Evolutionary conservation across 208 protist genomes (phyloP).

Genomic region (Trypanosoma melophagium): DNA sequence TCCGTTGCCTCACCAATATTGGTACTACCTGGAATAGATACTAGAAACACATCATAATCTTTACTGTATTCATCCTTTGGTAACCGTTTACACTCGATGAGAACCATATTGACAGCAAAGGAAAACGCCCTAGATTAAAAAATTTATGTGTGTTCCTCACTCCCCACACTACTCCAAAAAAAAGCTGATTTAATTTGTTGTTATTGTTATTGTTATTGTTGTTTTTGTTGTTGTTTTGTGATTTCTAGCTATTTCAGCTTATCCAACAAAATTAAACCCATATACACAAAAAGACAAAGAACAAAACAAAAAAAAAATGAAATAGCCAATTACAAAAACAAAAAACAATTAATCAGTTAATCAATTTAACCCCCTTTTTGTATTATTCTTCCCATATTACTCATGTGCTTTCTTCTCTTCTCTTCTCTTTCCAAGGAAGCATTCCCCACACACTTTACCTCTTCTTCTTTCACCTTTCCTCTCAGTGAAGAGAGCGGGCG

Average conservation of each 20-base stretch:
- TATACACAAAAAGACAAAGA: conserved; percentile 13
- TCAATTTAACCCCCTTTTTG: background rate
- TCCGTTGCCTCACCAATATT: conserved; percentile 81
- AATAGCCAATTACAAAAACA: background rate
- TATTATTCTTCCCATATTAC: background rate
- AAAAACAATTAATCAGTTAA: background rate
- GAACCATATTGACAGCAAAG: conserved; percentile 54
- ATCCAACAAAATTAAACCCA: conserved; percentile 18
- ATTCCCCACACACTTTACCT: too few species aligned
- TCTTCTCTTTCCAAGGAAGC: background rate
- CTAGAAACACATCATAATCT: conserved; percentile 83
- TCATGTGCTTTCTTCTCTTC: background rate
- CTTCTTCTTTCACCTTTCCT: background rate
- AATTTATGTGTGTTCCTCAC: too few species aligned
- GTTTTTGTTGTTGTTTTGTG: background rate
- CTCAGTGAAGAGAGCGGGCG: conserved; percentile 55
- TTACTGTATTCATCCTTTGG: conserved; percentile 92
- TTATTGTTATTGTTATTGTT: conserved; percentile 1
- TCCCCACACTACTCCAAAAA: too few species aligned
- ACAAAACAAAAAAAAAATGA: conserved; percentile 19
- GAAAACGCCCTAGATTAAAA: background rate
- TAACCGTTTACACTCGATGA: conserved; percentile 88
- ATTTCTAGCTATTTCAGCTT: background rate
- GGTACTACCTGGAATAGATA: conserved; percentile 49
- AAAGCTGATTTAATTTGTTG: too few species aligned